These are phyloP conservation scores for Ambrosiella beaveri DNA, from an alignment of 2,329 filamentous ascomycete species.

Conservation along the genomic window DNA sequence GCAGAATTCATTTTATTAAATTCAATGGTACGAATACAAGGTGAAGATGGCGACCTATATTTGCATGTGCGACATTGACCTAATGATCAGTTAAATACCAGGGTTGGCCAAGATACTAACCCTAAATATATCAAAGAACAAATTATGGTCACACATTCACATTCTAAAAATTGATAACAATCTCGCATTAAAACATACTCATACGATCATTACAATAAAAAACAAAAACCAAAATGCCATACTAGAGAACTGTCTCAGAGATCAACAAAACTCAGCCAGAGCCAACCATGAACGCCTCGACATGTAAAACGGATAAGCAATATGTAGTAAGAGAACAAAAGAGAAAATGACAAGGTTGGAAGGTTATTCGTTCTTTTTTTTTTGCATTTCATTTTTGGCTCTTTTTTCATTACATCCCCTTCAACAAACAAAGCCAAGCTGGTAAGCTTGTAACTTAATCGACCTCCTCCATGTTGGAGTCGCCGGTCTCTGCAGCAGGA, in stretches of 20 bases:
- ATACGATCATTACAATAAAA: not conserved
- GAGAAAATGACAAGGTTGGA: not conserved
- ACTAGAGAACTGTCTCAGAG: not conserved
- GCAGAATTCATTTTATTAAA: too few species aligned
- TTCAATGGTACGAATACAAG: too few species aligned
- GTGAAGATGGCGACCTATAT: too few species aligned
- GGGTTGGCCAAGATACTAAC: too few species aligned
- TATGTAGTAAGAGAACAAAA: not conserved
- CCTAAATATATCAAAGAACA: too few species aligned
- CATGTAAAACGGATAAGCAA: not conserved
- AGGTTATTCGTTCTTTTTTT: not conserved
- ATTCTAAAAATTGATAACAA: not conserved
- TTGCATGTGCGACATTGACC: too few species aligned
- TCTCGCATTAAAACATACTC: not conserved
- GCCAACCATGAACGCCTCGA: not conserved
- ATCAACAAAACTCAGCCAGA: not conserved
- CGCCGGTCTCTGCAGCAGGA: conserved; percentile 44
- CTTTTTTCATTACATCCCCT: not conserved
- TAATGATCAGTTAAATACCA: too few species aligned
- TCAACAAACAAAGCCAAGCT: not conserved
- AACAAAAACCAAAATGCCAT: not conserved
- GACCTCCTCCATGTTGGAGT: conserved; percentile 99
- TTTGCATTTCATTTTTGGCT: conserved; percentile 3
- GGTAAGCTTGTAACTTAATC: conserved; percentile 47
- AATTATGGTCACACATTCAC: not conserved